phyloP scores from a whole-genome alignment of 768 basidiomycete genomes.

The Termitomyces eurrhizus region DNA sequence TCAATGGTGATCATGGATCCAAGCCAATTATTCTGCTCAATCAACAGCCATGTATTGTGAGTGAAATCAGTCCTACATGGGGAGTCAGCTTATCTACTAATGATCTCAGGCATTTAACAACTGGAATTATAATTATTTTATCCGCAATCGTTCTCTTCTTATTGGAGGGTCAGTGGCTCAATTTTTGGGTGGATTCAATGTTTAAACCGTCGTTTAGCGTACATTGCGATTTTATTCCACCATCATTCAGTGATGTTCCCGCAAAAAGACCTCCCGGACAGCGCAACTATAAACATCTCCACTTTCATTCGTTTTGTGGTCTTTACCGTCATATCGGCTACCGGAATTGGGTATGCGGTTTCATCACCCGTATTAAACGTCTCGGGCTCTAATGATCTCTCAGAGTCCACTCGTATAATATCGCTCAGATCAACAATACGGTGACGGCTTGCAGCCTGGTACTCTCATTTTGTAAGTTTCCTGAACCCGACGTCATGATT shows the following conservation, averaged over 20 bases:
- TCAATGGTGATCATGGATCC: background rate
- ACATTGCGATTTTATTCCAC: background rate
- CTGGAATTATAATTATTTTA: background rate
- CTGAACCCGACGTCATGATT: background rate
- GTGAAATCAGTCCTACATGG: background rate
- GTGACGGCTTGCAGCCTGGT: constrained; percentile 4
- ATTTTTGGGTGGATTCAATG: background rate
- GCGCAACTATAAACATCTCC: background rate
- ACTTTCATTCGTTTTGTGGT: constrained; percentile 3
- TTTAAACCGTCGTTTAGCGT: background rate
- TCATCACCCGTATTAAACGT: background rate
- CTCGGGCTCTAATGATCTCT: background rate
- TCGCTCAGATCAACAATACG: constrained; percentile 2
- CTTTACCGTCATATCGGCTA: constrained; percentile 4
- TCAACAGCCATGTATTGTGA: background rate
- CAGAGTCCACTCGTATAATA: constrained; percentile 3
- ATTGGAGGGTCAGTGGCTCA: background rate
- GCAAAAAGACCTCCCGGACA: background rate
- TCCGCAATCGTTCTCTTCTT: background rate
- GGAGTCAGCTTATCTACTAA: background rate
- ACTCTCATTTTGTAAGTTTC: constrained; percentile 1
- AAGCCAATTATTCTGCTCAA: background rate
- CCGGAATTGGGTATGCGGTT: constrained; percentile 1
- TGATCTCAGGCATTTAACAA: background rate
- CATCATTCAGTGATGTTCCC: background rate